phyloP scores from a whole-genome alignment of 1,284 basidiomycete genomes.

The Papiliotrema fonsecae region DNA sequence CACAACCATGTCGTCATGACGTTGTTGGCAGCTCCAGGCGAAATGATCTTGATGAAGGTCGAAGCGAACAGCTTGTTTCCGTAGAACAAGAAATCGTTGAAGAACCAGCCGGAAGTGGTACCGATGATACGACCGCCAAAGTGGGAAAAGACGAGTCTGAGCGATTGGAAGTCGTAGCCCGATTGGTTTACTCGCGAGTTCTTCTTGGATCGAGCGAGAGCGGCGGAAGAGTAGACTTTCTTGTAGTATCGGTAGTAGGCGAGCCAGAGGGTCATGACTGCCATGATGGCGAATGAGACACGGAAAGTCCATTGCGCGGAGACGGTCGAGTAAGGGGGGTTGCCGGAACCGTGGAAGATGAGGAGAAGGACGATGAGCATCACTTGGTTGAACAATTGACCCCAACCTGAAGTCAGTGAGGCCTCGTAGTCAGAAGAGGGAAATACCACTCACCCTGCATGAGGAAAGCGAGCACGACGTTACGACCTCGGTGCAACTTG shows the following conservation, averaged over 20 bases:
- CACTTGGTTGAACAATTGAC: slow-evolving; percentile 54
- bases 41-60: slow-evolving; percentile 51
- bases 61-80: slow-evolving; percentile 49
- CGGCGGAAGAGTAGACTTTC: slow-evolving; percentile 44
- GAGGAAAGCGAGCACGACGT: slow-evolving; percentile 54
- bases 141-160: slow-evolving; percentile 52
- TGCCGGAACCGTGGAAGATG: slow-evolving; percentile 51
- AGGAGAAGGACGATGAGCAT: slow-evolving; percentile 53
- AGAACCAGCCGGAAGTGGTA: slow-evolving; percentile 53
- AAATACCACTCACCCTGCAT: slow-evolving; percentile 46
- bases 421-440: neutral
- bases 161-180: slow-evolving; percentile 52
- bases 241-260: slow-evolving; percentile 55
- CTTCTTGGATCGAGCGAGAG: slow-evolving; percentile 50
- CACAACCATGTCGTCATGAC: slow-evolving; percentile 53
- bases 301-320: slow-evolving; percentile 55
- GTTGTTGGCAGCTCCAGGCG: slow-evolving; percentile 43
- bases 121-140: slow-evolving; percentile 54
- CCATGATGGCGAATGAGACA: slow-evolving; percentile 54
- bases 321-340: slow-evolving; percentile 47
- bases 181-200: slow-evolving; percentile 49
- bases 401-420: slow-evolving; percentile 44
- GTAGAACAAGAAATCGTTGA: slow-evolving; percentile 55
- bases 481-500: slow-evolving; percentile 55
- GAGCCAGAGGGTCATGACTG: slow-evolving; percentile 53